Evolutionary conservation across 768 basidiomycete genomes (phyloP), one percentile per base, ranked within the genome.

Genomic region (Suillus placidus): DNA sequence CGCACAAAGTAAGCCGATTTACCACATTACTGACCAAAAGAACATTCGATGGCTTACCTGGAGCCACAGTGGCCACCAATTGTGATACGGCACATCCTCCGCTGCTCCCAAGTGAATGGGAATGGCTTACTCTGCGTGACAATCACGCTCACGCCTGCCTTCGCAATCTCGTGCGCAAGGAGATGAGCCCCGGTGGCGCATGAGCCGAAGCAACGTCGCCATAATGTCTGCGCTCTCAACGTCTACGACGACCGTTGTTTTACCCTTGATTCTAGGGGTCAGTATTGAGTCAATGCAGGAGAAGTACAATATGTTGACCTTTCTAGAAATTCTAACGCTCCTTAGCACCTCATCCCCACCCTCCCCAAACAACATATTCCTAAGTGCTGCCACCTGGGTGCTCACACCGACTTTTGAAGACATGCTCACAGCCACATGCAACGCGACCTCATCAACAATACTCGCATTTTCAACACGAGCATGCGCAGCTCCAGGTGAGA

Each of bases 171-270:
- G 60, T 84, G 75, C 13, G 91, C 92, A 63, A 94, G 75, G 32
- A 91, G 77, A 74, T 87, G 87, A 2, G 86, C 84, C 75, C 91
- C 89, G 1, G 81, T 76, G 1, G 85, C 90, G 81, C 79, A 70
- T 93, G 69, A 94, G 78, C 30, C 84, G 80, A 56, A 94, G 74
- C 43, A 94, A 77, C 3, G 85, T 83, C 6, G 89, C 87, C 83
- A 94, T 93, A 35, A 88, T 84, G 71, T 94, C 91, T 14, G 88
- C 88, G 71, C 81, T 89, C 67, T 88, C 79, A 8, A 88, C 88
- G 49, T 88, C 83, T 20, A 93, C 77, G 5, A 94, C 87, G 49
- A 94, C 75, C 1, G 90, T 88, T 45, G 91, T 77, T 10, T 86
- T 77, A 18, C 90, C 88, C 85, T 89, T 55, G 8, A 18, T 2